Base-by-base conservation (phyloP, 2,329 filamentous ascomycete genomes). In the Davidsoniella virescens region DNA sequence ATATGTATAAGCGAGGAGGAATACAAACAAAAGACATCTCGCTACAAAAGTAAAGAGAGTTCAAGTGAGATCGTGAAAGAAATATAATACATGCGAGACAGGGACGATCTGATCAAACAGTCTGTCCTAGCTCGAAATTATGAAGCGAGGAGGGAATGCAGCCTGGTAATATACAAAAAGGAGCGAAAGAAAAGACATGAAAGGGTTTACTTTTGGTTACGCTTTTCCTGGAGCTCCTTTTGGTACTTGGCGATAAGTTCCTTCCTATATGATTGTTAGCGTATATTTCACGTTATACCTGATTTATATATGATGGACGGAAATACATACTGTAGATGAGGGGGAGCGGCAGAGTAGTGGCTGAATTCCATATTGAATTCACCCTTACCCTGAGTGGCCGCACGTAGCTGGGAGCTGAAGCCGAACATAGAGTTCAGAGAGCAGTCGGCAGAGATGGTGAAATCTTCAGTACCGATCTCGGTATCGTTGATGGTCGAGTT, bases 351-450 rank as follows among this genome's bases (percentile, higher is more conserved):
- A 48, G 84, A 80, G 61, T 98, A 98, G 69, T 96, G 92, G 65
- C 84, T 92, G 62, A 98, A 98, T 68, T 98, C 92, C 92, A 98
- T 96, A 60, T 77, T 84, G 63, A 95, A 98, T 70, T 98, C 92
- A 60, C 92, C 92, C 75, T 98, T 98, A 55, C 92, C 92, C 70
- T 98, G 92, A 2, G 88, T 96, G 18, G 88, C 85, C 12, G 92
- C 92, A 59, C 92, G 78, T 57, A 98, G 68, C 67, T 94, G 85
- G 40, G 82, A 85, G 60, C 82, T 88, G 70, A 98, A 96, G 55
- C 92, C 92, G 64, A 98, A 98, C 92, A 98, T 98, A 64, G 82
- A 79, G 65, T 96, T 94, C 63, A 98, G 67, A 63, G 82, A 88
- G 70, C 87, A 94, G 68, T 96, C 92, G 23, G 87, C 88, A 51